Base-by-base conservation (phyloP, 164 flowering plant genomes). In the Hamamelis virginiana region DNA sequence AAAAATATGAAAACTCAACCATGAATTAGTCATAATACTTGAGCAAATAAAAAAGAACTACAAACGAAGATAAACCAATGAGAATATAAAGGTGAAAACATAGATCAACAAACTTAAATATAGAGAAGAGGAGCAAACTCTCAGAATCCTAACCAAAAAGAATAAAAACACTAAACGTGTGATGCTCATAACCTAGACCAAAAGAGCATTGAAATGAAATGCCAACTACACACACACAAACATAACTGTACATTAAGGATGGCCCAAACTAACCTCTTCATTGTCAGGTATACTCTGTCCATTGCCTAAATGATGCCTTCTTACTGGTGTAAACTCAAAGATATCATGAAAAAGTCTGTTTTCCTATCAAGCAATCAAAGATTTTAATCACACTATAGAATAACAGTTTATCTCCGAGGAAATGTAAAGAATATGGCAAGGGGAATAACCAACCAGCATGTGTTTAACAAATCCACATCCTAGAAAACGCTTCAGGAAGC, bases 401-500 rank as follows among this genome's bases (percentile, higher is more conserved):
- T 11, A 9, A 51, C 14, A 9, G 59, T n/a, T 5, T 46, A 52
- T 19, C 16, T 3, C 19, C 43, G 12, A 33, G 16, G 26, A 33
- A n/a, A 19, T n/a, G 11, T 11, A 25, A 18, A 3, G 52, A 21
- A 41, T n/a, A 4, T 16, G 22, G 38, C 4, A 21, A 28, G 55
- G 55, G 9, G 21, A 14, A 48, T 50, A 66, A 28, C 75, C 10
- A 66, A 72, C 75, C 75, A 46, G 41, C 75, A 72, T 66, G 68
- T 73, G 76, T 23, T 38, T 21, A 6, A 44, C 64, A 48, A 73
- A 73, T 19, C 76, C 76, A 16, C 43, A 5, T 5, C 72, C 72
- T 4, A 74, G 72, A 56, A 68, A 64, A 10, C 62, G 76, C 72
- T 69, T 74, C 22, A 74, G 27, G 22, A 53, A 68, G 64, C 68